Conservation (phyloP, 768 basidiomycete genomes). For the Suillus subaureus region DNA sequence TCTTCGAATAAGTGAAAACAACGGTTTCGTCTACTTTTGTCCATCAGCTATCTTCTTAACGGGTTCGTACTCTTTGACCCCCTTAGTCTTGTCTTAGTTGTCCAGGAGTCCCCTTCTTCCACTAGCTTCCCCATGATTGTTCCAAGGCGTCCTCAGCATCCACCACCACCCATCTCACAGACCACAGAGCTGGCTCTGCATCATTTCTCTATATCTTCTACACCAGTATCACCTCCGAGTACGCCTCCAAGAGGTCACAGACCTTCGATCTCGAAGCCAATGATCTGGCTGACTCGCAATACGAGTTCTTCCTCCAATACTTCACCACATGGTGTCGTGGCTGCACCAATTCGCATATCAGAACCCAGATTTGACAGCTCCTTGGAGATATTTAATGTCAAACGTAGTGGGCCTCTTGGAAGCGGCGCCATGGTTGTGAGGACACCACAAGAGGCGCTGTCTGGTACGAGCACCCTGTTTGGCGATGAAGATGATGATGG, state of each 20-base stretch:
- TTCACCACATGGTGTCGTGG: constrained; percentile 22
- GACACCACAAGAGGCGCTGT: constrained; percentile 79
- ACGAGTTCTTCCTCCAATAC: constrained; percentile 33
- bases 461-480: constrained; percentile 24
- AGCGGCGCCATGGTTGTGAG: constrained; percentile 74
- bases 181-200: constrained; percentile 32
- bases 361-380: constrained; percentile 43
- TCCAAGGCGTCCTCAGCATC: constrained; percentile 24
- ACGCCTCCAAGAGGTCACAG: constrained; percentile 34
- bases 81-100: background rate
- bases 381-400: constrained; percentile 30
- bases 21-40: constrained; percentile 4
- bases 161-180: constrained; percentile 18
- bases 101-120: constrained; percentile 4
- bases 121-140: constrained; percentile 23
- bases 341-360: constrained; percentile 43
- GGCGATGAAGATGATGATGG: constrained; percentile 20
- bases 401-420: constrained; percentile 58
- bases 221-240: constrained; percentile 31
- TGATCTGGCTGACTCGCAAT: constrained; percentile 45
- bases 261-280: constrained; percentile 42
- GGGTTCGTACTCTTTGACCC: constrained; percentile 14
- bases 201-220: constrained; percentile 16
- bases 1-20: constrained; percentile 5
- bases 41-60: constrained; percentile 24